Evolutionary conservation across 192 early-diverging fungal species (phyloP).

Genomic region (Spizellomyces sp.): DNA sequence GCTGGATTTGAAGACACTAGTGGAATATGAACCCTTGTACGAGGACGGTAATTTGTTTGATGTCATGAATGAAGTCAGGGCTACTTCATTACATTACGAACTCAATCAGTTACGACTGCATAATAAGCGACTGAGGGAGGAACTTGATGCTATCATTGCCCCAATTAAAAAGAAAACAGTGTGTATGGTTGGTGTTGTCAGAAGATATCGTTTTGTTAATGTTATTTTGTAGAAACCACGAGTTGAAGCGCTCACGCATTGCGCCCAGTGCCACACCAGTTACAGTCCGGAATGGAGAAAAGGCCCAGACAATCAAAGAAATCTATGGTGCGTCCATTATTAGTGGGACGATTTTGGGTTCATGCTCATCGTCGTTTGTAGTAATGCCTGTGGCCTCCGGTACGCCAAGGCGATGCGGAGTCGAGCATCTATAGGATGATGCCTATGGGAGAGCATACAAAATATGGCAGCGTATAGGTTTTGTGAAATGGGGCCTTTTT

Average conservation of each 20-base stretch:
- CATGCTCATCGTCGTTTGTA: neutral
- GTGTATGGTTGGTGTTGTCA: neutral
- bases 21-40: conserved; percentile 15
- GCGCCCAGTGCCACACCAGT: conserved; percentile 16
- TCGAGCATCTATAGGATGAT: neutral
- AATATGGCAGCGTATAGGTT: too few species aligned
- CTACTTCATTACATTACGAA: conserved; percentile 66
- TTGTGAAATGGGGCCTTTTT: too few species aligned
- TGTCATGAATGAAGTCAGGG: conserved; percentile 33
- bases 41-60: conserved; percentile 28
- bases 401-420: conserved; percentile 14
- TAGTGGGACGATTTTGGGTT: neutral
- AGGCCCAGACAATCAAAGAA: conserved; percentile 22
- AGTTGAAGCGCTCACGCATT: neutral
- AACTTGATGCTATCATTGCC: conserved; percentile 26
- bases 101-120: conserved; percentile 63
- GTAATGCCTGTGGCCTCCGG: conserved; percentile 26
- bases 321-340: conserved; percentile 4
- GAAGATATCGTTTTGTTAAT: neutral
- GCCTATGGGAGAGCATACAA: too few species aligned
- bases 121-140: conserved; percentile 60
- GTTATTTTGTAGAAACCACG: neutral
- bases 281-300: conserved; percentile 24
- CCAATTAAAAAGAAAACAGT: conserved; percentile 11
- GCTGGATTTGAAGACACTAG: conserved; percentile 18